A percentile compares a stretch with the other conserved stretches of the same genome.
Evolutionary conservation across 139 green algal genomes (phyloP).

Genomic region (Limnomonas spitsbergensis): DNA sequence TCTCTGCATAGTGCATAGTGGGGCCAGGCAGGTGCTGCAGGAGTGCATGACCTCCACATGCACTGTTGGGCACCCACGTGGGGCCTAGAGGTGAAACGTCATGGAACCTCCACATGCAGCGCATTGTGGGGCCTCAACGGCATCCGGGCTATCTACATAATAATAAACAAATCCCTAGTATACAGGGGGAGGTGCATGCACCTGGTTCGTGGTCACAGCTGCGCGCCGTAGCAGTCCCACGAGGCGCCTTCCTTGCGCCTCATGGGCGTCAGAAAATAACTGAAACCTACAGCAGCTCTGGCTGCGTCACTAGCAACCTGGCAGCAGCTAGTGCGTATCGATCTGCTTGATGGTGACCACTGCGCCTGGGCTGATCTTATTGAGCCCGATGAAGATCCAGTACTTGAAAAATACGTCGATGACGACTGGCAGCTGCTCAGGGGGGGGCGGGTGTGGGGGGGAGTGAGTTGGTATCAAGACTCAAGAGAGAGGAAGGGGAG

Average conservation of each 20-base stretch:
- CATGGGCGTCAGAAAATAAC: not conserved
- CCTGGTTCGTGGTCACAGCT: not conserved
- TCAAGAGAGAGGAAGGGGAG: too few species aligned
- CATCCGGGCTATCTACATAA: not conserved
- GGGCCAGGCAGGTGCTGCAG: too few species aligned
- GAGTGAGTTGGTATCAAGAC: too few species aligned
- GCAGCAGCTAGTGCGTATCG: conserved; percentile 63
- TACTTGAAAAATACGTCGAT: conserved; percentile 85
- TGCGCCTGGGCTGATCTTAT: conserved; percentile 72
- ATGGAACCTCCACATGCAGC: too few species aligned
- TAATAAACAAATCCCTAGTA: not conserved
- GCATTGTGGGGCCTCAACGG: too few species aligned
- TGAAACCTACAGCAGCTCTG: not conserved
- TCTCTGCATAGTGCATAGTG: too few species aligned
- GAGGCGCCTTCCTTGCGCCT: not conserved
- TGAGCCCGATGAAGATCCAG: conserved; percentile 87
- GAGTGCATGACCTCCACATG: too few species aligned
- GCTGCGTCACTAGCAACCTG: not conserved
- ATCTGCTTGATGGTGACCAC: conserved; percentile 83
- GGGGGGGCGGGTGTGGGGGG: too few species aligned
- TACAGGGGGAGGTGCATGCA: not conserved
- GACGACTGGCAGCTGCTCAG: not conserved
- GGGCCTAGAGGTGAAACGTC: too few species aligned
- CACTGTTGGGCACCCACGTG: too few species aligned
- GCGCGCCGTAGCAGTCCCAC: not conserved